Base-by-base conservation (phyloP, 140 eudicot species). In the Oenanthe javanica region DNA sequence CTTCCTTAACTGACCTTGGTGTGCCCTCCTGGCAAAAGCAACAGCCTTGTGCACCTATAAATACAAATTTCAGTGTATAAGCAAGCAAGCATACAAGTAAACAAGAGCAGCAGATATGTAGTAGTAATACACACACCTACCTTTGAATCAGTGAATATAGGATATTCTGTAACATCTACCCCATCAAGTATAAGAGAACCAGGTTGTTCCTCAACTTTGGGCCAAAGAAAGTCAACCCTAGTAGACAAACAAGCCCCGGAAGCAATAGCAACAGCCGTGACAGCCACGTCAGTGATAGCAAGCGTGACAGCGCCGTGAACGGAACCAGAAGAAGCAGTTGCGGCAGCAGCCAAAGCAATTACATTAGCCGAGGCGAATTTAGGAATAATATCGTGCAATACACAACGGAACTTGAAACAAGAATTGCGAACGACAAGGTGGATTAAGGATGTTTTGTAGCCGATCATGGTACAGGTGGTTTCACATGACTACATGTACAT, bases 171-270 rank as follows among this genome's bases (percentile, higher is more conserved):
- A 80, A 94, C 97, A 47, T 94, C 98, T 74, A 94, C 98, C 23
- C 97, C 98, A 51, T 94, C 98, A 79, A 94, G 63, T 82, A 90
- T 81, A 46, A 85, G 87, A 83, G 96, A 88, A 79, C 97, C 93
- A 61, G 97, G 98, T 79, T 84, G 98, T 79, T 92, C 89, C n/a
- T 89, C 90, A 43, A 86, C 84, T 85, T 92, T 90, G 79, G 97
- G 98, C 93, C 93, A 94, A 80, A 92, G 76, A 86, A 87, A 90
- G 46, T 92, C 98, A 66, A 94, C 91, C 84, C 89, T 92, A 9
- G 98, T 94, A 23, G 98, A 92, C 49, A 94, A 88, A 78, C 98
- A 94, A 79, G 98, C 98, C 0, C 97, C 96, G 4, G 98, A 94
- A 19, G 97, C 98, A 83, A 94, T 92, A 4, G 94, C 97, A 38